These are phyloP conservation scores for Fusarium denticulatum DNA, from an alignment of 2,329 filamentous ascomycete genomes.

Conservation along the genomic window DNA sequence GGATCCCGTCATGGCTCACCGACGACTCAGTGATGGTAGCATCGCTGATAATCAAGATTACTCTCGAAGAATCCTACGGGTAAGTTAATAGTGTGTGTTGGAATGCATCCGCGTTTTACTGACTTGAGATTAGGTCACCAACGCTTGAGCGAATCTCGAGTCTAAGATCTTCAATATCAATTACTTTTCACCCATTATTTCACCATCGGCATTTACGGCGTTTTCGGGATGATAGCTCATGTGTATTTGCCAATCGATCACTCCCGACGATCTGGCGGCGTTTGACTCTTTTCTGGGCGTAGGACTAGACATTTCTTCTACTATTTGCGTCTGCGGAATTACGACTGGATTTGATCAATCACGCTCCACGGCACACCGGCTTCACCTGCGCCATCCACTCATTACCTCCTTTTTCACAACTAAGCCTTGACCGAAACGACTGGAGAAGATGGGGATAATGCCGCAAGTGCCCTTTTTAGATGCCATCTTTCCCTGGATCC, in stretches of 20 bases:
- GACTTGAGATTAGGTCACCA: constrained; percentile 57
- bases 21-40: constrained; percentile 91
- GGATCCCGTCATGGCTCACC: constrained; percentile 84
- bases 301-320: constrained; percentile 47
- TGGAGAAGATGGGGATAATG: constrained; percentile 36
- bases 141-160: constrained; percentile 58
- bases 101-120: background rate
- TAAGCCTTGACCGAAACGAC: constrained; percentile 43
- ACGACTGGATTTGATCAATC: constrained; percentile 46
- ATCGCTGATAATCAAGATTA: constrained; percentile 98
- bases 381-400: constrained; percentile 54
- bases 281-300: constrained; percentile 51
- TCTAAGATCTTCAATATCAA: constrained; percentile 18
- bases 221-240: constrained; percentile 54
- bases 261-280: constrained; percentile 50
- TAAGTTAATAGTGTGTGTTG: constrained; percentile 51
- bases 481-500: constrained; percentile 8
- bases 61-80: constrained; percentile 93
- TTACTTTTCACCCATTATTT: constrained; percentile 22
- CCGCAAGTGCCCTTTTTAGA: constrained; percentile 15
- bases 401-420: constrained; percentile 46
- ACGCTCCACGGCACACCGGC: constrained; percentile 40
- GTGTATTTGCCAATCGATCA: constrained; percentile 49
- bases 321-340: constrained; percentile 43
- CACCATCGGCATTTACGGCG: constrained; percentile 54